Base-by-base conservation (phyloP, 179 eudicot species). In the Carnegiea gigantea region DNA sequence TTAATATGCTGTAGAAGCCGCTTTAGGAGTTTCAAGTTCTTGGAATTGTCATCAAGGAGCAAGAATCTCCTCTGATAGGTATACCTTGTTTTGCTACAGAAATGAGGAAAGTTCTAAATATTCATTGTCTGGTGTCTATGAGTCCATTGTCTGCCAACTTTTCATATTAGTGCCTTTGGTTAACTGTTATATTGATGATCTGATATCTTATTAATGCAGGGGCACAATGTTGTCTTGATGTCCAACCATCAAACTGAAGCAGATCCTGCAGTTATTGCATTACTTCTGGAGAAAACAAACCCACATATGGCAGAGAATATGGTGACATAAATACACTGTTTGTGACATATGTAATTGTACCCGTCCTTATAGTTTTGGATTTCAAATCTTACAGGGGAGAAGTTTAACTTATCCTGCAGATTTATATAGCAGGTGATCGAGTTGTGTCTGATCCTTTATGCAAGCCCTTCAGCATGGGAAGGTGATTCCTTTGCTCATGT, bases 381-480 rank as follows among this genome's bases (percentile, higher is more conserved):
- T 46, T 77, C 73, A 81, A 70, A 43, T 73, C 84, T 78, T 85
- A 82, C 60, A 73, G 79, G 64, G 65, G 81, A 54, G 67, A 77
- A 71, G 80, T 86, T 75, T 71, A 59, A 77, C 83, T 83, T 75
- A 59, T 82, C 75, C 73, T 88, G 88, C 97, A 97, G 99, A 93
- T 89, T 77, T 93, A 82, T 78, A 89, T 97, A 80, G 98, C 99
- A 40, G 99, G 99, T 78, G 99, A 97, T 84, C 92, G 99, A 87
- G 99, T 97, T 77, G 60, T 97, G 77, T 92, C 93, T 60, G 99
- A 97, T 90, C 94, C 97, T 87, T 92, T 97, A 77, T 97, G 98
- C 94, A 97, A 95, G 89, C 99, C 98, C 86, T 97, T 95, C 86
- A 97, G 99, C 88, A 95, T 93, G 97, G 99, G 99, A 77, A 97